Evolutionary conservation across 352 stramenopile genomes (phyloP), one percentile per base, ranked within the genome.

Genomic region (Globisporangium iwayamae): DNA sequence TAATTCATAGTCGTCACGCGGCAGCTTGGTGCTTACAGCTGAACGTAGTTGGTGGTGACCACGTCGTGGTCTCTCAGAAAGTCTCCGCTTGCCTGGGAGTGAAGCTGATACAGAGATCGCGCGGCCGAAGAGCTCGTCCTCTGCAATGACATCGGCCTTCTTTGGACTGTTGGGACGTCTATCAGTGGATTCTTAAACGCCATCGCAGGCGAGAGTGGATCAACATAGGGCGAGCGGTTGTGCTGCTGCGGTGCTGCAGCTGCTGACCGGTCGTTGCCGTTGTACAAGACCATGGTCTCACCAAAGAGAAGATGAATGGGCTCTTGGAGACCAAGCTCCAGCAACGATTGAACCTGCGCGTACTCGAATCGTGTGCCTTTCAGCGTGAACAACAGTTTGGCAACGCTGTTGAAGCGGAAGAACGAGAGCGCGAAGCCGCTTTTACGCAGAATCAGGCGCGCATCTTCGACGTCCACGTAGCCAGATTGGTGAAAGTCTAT

Each of bases 361-460:
- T 59, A 59, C 53, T 59, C 38, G 18, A 59, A 20, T n/a, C 30
- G 28, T 1, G 13, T 58, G 28, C 45, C 58, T 58, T 47, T 55
- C 25, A 60, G 32, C 10, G 38, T 30, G 41, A 68, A 66, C 22
- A 68, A 34, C 4, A 68, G 22, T 36, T 60, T 56, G 9, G 53
- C 43, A 20, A 68, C 51, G 60, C 59, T 68, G 63, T 68, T 68
- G 20, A 68, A 68, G 20, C 56, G 63, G 28, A 38, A 68, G 16
- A 66, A 68, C 30, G 63, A 68, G 16, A 67, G 30, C 13, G 32
- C 28, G 36, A 57, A 63, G 14, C 62, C 63, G 41, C 36, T 57
- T 16, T 30, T 28, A 7, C 52, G 22, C 14, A 68, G 50, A 16
- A 66, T 30, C 34, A 59, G 16, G 13, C 63, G 63, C 6, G 60